Evolutionary conservation across 202 grass and related monocot genomes (phyloP).

Genomic region (Zizania palustris): DNA sequence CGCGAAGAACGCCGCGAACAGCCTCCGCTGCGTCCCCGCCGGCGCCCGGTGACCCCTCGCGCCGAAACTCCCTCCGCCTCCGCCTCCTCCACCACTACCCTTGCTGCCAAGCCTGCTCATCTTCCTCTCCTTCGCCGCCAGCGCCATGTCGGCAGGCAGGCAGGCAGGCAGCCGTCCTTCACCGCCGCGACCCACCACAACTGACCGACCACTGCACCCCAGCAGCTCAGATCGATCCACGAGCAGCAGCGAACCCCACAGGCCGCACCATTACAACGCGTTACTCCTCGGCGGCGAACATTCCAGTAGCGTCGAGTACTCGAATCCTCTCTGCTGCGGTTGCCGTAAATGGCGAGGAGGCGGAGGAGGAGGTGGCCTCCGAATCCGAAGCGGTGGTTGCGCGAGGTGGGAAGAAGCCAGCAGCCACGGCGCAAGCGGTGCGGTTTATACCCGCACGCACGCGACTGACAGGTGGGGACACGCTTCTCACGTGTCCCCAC

Average conservation of each 20-base stretch:
- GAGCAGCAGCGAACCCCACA: neutral
- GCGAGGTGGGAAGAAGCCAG: conserved; percentile 8
- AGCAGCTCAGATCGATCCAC: conserved; percentile 54
- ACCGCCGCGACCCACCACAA: neutral
- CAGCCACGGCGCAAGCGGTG: neutral
- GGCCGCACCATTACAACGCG: conserved; percentile 33
- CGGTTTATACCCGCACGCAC: conserved; percentile 37
- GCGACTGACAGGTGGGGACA: conserved; percentile 24
- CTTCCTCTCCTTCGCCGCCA: conserved; percentile 55
- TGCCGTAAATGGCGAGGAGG: conserved; percentile 17
- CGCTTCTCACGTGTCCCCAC: neutral
- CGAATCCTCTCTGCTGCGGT: neutral
- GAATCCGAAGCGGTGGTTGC: conserved; percentile 50
- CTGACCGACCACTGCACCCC: neutral
- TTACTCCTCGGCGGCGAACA: neutral
- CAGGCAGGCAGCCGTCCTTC: neutral
- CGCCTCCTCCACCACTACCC: conserved; percentile 1
- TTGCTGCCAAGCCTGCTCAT: conserved; percentile 46
- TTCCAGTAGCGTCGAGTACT: too few species aligned
- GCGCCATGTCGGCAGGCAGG: conserved; percentile 3
- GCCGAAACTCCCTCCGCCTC: conserved; percentile 5
- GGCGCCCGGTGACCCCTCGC: conserved; percentile 42
- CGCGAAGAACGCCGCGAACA: conserved; percentile 50
- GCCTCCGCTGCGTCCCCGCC: conserved; percentile 36
- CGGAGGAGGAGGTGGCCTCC: conserved; percentile 31